Conservation (phyloP, 331 rosid genomes). For the Acacia pycnantha region DNA sequence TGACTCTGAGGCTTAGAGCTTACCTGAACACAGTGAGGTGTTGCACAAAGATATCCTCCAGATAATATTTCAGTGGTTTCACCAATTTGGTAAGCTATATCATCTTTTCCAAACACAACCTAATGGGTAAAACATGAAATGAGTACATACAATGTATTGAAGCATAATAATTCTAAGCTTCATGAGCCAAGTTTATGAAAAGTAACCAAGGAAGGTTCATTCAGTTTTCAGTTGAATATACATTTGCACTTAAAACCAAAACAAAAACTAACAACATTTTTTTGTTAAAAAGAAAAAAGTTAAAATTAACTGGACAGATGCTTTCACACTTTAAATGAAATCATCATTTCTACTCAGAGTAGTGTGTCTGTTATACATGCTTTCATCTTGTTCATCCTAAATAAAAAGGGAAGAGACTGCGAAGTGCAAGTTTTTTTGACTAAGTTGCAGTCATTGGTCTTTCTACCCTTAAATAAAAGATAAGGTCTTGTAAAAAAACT, state of each 20-base stretch:
- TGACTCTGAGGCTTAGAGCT: not conserved
- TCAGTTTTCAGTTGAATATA: not conserved
- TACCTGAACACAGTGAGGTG: constrained; percentile 98
- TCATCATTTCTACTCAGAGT: not conserved
- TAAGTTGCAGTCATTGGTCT: constrained; percentile 12
- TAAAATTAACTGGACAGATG: not conserved
- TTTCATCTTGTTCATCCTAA: not conserved
- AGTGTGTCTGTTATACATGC: not conserved
- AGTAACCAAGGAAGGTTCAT: not conserved
- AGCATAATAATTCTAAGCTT: constrained; percentile 10
- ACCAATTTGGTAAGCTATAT: constrained; percentile 94
- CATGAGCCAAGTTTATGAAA: not conserved
- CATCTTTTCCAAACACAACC: constrained; percentile 83
- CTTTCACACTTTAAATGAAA: constrained; percentile 3
- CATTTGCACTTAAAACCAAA: not conserved
- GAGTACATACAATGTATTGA: constrained; percentile 16
- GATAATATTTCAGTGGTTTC: constrained; percentile 94
- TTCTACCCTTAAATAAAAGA: not conserved
- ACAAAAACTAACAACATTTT: not conserved
- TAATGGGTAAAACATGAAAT: constrained; percentile 24
- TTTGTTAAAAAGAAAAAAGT: not conserved
- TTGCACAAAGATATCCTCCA: constrained; percentile 89
- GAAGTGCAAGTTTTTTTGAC: not conserved
- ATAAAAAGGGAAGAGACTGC: not conserved
- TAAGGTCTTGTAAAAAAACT: not conserved